A percentile compares a stretch with the other conserved stretches of the same genome.
Conservation (phyloP, 2,329 filamentous ascomycete species). For the Rhytidhysteron rufulum region DNA sequence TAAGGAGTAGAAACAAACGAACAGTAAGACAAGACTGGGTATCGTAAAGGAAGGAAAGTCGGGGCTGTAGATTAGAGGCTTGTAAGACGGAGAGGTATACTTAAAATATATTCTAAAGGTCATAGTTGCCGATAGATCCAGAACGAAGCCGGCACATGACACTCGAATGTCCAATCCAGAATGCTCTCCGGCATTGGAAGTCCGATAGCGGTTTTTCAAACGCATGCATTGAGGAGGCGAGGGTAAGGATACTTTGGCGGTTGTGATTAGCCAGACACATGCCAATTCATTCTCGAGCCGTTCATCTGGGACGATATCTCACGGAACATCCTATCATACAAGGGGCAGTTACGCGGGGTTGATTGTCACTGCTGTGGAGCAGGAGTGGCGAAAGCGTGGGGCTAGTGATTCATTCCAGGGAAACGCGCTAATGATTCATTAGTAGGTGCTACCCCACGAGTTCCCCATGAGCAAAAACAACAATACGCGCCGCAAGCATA, state of each 20-base stretch:
- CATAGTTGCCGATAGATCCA: neutral
- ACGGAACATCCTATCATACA: too few relatives aligned
- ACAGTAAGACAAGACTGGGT: too few relatives aligned
- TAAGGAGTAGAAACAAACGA: too few relatives aligned
- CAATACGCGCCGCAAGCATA: too few relatives aligned
- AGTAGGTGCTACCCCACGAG: constrained; percentile 8
- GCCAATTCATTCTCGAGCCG: neutral
- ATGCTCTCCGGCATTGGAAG: neutral
- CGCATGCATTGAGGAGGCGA: neutral
- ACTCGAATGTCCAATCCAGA: neutral
- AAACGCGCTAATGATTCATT: constrained; percentile 15
- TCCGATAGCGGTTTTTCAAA: neutral
- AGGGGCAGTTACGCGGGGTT: neutral
- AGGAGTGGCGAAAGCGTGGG: constrained; percentile 1
- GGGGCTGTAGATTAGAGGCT: too few relatives aligned
- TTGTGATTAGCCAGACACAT: neutral
- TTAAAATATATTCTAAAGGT: too few relatives aligned
- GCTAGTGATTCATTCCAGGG: constrained; percentile 11
- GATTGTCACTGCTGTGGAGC: neutral
- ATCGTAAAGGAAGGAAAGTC: neutral
- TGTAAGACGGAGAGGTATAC: too few relatives aligned
- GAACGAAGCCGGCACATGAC: neutral
- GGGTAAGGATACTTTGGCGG: neutral
- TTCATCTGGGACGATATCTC: too few relatives aligned
- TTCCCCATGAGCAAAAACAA: too few relatives aligned